Conservation (phyloP, 495 filamentous ascomycete genomes). For the Cudoniella acicularis region DNA sequence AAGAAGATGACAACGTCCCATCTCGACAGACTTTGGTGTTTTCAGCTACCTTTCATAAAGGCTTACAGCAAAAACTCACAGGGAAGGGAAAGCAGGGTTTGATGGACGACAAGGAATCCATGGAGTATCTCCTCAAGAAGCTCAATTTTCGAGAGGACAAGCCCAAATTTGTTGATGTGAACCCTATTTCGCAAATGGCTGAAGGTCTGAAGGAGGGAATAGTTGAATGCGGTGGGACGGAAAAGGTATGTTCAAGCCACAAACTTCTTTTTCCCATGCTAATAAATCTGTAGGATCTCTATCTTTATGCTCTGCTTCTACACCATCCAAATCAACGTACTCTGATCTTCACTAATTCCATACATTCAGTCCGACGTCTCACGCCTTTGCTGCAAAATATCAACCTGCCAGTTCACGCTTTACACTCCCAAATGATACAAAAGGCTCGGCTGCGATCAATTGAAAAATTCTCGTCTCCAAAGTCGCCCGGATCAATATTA, state of each 20-base stretch:
- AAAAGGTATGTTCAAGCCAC: conserved; percentile 59
- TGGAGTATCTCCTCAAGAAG: conserved; percentile 89
- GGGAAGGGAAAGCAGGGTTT: conserved; percentile 62
- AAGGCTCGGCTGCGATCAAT: conserved; percentile 93
- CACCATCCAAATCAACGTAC: conserved; percentile 75
- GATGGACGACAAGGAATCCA: conserved; percentile 62
- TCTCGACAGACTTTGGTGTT: conserved; percentile 89
- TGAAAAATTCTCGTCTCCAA: conserved; percentile 75
- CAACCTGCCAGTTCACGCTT: conserved; percentile 66
- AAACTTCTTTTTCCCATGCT: neutral
- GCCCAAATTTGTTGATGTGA: conserved; percentile 89
- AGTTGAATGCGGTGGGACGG: conserved; percentile 84
- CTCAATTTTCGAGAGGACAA: conserved; percentile 70
- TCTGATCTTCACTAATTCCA: conserved; percentile 92
- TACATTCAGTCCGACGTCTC: conserved; percentile 84
- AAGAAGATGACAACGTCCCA: conserved; percentile 33
- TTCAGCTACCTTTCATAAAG: conserved; percentile 91
- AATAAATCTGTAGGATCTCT: conserved; percentile 68
- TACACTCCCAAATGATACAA: conserved; percentile 94
- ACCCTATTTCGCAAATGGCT: conserved; percentile 84
- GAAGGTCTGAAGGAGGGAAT: conserved; percentile 81
- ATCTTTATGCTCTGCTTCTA: conserved; percentile 83
- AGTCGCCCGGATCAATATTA: conserved; percentile 62
- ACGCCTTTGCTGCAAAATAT: conserved; percentile 82
- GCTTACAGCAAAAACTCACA: conserved; percentile 82